phyloP scores from a whole-genome alignment of 2,329 filamentous ascomycete species.

The Orbilia brochopaga region DNA sequence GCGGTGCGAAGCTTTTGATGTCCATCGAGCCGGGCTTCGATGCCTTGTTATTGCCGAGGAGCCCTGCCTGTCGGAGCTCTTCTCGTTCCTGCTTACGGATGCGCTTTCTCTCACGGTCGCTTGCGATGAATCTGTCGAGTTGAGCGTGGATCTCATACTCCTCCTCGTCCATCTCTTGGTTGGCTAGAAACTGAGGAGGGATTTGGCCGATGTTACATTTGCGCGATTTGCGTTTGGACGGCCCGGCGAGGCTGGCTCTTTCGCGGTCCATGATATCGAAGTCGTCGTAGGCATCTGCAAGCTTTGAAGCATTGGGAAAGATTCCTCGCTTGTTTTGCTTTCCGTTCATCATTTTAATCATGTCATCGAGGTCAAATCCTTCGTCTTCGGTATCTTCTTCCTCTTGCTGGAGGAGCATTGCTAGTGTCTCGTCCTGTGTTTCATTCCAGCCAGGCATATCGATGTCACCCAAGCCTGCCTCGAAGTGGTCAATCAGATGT shows the following conservation, averaged over 20 bases:
- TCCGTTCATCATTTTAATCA: constrained; percentile 59
- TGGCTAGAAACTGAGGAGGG: constrained; percentile 57
- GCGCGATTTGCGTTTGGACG: constrained; percentile 66
- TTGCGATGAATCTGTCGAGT: constrained; percentile 68
- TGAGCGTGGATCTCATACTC: constrained; percentile 72
- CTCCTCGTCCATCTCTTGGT: constrained; percentile 63
- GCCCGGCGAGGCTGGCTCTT: constrained; percentile 67
- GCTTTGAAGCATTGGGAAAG: constrained; percentile 59
- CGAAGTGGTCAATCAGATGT: constrained; percentile 37
- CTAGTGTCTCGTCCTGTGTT: constrained; percentile 61
- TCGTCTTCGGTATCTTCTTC: constrained; percentile 53
- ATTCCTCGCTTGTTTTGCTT: constrained; percentile 53
- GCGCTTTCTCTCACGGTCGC: constrained; percentile 74
- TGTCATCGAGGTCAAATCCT: constrained; percentile 62
- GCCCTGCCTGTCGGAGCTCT: constrained; percentile 69
- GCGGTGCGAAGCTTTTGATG: constrained; percentile 75
- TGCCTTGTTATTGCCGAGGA: constrained; percentile 66
- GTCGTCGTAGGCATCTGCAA: constrained; percentile 64
- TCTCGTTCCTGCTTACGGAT: constrained; percentile 73
- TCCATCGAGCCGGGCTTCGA: constrained; percentile 62
- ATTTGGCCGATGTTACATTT: constrained; percentile 60
- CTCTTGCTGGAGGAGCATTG: constrained; percentile 65
- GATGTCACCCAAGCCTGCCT: constrained; percentile 10
- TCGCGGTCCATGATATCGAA: constrained; percentile 88
- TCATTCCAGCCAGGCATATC: constrained; percentile 19